phyloP scores from a whole-genome alignment of 495 filamentous ascomycete genomes.

The Lasiosphaeriaceae sp. region DNA sequence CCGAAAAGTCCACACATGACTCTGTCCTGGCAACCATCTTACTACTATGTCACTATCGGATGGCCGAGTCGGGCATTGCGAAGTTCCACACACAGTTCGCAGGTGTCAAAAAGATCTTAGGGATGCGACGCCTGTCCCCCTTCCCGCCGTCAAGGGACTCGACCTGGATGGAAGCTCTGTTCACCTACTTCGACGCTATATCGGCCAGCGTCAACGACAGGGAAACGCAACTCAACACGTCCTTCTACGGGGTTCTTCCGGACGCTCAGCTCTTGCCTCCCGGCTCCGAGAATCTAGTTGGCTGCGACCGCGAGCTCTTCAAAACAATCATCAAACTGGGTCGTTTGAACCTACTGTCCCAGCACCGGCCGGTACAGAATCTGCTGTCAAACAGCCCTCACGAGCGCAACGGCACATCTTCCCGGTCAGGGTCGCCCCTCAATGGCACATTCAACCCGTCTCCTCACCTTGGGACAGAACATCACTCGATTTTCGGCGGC shows the following conservation, averaged over 20 bases:
- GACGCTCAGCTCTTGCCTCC: constrained; percentile 62
- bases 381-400: constrained; percentile 25
- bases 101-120: constrained; percentile 86
- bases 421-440: constrained; percentile 31
- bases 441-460: constrained; percentile 50
- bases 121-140: constrained; percentile 65
- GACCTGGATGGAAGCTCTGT: constrained; percentile 90
- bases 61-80: constrained; percentile 86
- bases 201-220: constrained; percentile 88
- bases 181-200: constrained; percentile 95
- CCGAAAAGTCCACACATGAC: constrained; percentile 70
- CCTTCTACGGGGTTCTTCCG: constrained; percentile 56
- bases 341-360: constrained; percentile 82
- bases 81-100: constrained; percentile 93
- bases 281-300: constrained; percentile 71
- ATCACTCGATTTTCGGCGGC: constrained; percentile 21
- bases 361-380: constrained; percentile 57
- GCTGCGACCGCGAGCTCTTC: constrained; percentile 80
- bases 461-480: constrained; percentile 11
- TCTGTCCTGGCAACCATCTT: constrained; percentile 85
- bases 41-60: constrained; percentile 85
- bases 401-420: constrained; percentile 12
- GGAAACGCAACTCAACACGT: constrained; percentile 78
- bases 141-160: constrained; percentile 64
- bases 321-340: constrained; percentile 74